phyloP scores from a whole-genome alignment of 2,329 filamentous ascomycete genomes.

The Phaeophleospora eucalypticola region DNA sequence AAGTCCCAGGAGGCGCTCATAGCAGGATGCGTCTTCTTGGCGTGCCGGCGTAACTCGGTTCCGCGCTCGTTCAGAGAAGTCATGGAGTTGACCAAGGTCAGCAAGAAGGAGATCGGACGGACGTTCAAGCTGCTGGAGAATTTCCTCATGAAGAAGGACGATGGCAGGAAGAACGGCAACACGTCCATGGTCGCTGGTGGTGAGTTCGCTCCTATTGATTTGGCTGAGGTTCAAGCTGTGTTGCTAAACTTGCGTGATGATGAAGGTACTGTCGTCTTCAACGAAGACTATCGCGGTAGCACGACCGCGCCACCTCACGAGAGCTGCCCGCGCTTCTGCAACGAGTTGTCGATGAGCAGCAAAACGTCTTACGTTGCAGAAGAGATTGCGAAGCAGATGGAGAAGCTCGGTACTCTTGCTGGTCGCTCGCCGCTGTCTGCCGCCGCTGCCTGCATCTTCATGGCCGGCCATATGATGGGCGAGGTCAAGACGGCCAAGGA shows the following conservation, averaged over 20 bases:
- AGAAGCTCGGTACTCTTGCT: conserved; percentile 72
- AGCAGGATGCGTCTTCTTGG: conserved; percentile 95
- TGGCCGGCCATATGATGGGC: conserved; percentile 83
- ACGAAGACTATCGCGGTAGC: conserved; percentile 28
- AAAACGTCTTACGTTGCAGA: conserved; percentile 76
- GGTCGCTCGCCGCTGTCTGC: conserved; percentile 92
- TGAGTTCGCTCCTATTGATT: conserved; percentile 36
- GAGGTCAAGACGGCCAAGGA: conserved; percentile 77
- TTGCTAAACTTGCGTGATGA: conserved; percentile 16
- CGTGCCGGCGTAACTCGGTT: conserved; percentile 82
- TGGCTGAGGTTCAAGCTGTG: conserved; percentile 3
- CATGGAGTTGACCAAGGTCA: conserved; percentile 85
- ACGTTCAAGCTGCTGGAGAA: conserved; percentile 92
- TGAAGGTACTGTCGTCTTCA: conserved; percentile 26
- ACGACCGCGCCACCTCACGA: conserved; percentile 32
- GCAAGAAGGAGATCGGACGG: conserved; percentile 94
- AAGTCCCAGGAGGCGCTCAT: conserved; percentile 93
- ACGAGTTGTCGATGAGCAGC: conserved; percentile 70
- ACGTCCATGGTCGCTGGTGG: conserved; percentile 41
- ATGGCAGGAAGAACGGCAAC: conserved; percentile 45
- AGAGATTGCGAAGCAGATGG: conserved; percentile 72
- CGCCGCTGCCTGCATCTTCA: conserved; percentile 93
- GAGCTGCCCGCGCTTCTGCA: conserved; percentile 86
- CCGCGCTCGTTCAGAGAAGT: conserved; percentile 93
- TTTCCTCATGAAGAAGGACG: conserved; percentile 72